Conservation (phyloP, 768 basidiomycete genomes). For the Naganishia onofrii region DNA sequence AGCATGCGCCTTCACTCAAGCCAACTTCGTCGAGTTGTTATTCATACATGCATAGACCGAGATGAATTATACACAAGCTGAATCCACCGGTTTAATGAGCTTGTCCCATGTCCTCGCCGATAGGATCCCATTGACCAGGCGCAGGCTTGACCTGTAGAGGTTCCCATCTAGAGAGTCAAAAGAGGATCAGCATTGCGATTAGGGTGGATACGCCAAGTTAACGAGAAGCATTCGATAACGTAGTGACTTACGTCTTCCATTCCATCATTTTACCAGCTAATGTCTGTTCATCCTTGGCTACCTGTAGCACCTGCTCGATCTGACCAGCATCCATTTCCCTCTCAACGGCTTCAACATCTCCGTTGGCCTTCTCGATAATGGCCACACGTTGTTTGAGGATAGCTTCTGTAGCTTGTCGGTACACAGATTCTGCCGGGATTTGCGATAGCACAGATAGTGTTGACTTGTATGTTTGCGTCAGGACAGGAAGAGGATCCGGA, state of each 20-base stretch:
- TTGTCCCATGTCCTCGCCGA: conserved; percentile 27
- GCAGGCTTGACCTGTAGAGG: conserved; percentile 75
- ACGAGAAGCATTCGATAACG: conserved; percentile 1
- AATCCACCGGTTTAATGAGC: conserved; percentile 21
- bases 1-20: neutral
- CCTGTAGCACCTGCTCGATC: conserved; percentile 78
- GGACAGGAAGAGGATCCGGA: conserved; percentile 74
- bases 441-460: conserved; percentile 67
- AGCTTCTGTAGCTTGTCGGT: conserved; percentile 82
- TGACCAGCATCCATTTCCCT: conserved; percentile 75
- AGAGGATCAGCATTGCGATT: neutral
- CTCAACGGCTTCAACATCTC: conserved; percentile 68
- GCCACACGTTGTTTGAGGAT: conserved; percentile 75
- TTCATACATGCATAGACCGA: neutral
- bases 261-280: conserved; percentile 80
- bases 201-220: neutral
- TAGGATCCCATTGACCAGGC: conserved; percentile 75
- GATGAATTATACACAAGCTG: conserved; percentile 11
- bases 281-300: conserved; percentile 76
- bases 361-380: conserved; percentile 66
- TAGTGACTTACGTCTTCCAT: conserved; percentile 82
- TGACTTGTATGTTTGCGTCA: conserved; percentile 69
- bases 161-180: conserved; percentile 68
- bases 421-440: conserved; percentile 78
- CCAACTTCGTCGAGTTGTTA: neutral